Evolutionary conservation across 2,329 filamentous ascomycete genomes (phyloP).

Genomic region (Neonectria magnoliae): DNA sequence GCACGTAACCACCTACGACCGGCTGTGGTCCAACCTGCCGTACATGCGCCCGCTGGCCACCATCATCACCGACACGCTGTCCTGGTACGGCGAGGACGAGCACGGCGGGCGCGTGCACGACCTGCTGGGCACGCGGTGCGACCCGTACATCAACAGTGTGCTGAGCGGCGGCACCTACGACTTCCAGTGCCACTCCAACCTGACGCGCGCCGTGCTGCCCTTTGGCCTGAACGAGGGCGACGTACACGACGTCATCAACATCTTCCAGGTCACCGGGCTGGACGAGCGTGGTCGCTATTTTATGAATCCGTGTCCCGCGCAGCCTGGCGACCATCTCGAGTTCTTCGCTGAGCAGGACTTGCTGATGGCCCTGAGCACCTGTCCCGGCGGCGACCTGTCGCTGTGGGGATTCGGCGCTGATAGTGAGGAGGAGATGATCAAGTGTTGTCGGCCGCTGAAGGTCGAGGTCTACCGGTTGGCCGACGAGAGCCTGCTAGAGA

Average conservation of each 20-base stretch:
- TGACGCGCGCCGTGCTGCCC: conserved; percentile 76
- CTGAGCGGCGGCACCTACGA: conserved; percentile 78
- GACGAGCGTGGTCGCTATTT: conserved; percentile 79
- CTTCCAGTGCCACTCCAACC: conserved; percentile 86
- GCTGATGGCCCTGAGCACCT: conserved; percentile 72
- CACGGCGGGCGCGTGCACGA: conserved; percentile 79
- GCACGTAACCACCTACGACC: conserved; percentile 76
- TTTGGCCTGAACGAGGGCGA: conserved; percentile 77
- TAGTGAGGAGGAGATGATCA: conserved; percentile 73
- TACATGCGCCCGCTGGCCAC: conserved; percentile 80
- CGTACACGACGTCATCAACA: conserved; percentile 85
- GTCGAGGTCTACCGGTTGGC: conserved; percentile 76
- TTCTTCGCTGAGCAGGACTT: conserved; percentile 85
- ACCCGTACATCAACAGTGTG: conserved; percentile 83
- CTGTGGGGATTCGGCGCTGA: conserved; percentile 81
- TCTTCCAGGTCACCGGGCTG: conserved; percentile 86
- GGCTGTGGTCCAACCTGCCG: conserved; percentile 81
- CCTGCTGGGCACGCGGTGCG: conserved; percentile 82
- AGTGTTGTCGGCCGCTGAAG: conserved; percentile 77
- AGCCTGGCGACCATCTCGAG: conserved; percentile 70
- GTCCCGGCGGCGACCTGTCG: conserved; percentile 83
- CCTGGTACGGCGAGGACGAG: conserved; percentile 68
- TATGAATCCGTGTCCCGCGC: conserved; percentile 72
- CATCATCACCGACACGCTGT: conserved; percentile 73
- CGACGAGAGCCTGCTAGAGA: conserved; percentile 61